These are phyloP conservation scores for Microdochium paspali DNA, from an alignment of 2,329 filamentous ascomycete species.

Conservation along the genomic window DNA sequence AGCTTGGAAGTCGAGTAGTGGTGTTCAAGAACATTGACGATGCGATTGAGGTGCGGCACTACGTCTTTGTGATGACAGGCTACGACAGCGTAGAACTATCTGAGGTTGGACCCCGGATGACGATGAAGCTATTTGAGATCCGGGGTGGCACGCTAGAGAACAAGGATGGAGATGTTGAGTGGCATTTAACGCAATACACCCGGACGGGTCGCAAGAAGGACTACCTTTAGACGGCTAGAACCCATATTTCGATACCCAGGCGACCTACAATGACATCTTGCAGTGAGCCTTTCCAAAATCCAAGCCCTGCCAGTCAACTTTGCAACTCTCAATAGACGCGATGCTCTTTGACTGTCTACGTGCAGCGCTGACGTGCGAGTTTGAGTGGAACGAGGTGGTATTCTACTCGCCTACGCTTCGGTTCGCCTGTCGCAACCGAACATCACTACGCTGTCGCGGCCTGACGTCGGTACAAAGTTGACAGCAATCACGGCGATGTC, in stretches of 20 bases:
- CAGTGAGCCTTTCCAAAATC: too few species aligned
- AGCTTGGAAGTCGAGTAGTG: slow-evolving; percentile 80
- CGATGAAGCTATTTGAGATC: slow-evolving; percentile 94
- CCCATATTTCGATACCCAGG: background rate
- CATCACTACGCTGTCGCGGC: too few species aligned
- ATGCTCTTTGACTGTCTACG: too few species aligned
- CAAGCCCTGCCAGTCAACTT: too few species aligned
- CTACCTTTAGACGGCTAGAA: slow-evolving; percentile 50
- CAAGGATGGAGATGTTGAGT: slow-evolving; percentile 92
- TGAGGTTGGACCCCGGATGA: slow-evolving; percentile 90
- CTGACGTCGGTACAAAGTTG: too few species aligned
- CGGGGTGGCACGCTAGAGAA: slow-evolving; percentile 84
- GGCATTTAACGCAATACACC: slow-evolving; percentile 93
- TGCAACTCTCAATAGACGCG: too few species aligned
- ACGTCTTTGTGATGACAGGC: slow-evolving; percentile 88
- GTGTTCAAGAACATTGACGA: slow-evolving; percentile 94
- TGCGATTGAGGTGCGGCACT: slow-evolving; percentile 84
- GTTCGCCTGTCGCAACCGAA: too few species aligned
- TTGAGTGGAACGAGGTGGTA: too few species aligned
- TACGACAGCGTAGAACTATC: slow-evolving; percentile 83
- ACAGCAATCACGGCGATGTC: too few species aligned
- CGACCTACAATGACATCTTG: background rate
- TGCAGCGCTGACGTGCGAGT: too few species aligned
- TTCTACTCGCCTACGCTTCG: too few species aligned
- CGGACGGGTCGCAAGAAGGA: slow-evolving; percentile 92